Conservation (phyloP, 2,329 filamentous ascomycete species). For the Botrytis elliptica region DNA sequence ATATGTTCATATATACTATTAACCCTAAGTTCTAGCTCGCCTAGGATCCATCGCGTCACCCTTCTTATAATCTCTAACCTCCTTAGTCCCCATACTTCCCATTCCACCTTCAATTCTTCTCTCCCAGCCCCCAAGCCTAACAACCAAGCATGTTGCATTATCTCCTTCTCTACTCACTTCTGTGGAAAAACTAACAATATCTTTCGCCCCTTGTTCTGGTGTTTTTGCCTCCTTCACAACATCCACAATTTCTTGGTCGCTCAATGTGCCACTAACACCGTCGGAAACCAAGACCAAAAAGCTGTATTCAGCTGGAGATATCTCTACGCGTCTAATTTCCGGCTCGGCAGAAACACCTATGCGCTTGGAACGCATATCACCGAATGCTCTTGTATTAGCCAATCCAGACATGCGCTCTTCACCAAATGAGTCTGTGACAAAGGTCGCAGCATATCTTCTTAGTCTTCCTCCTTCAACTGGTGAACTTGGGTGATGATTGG, state of each 20-base stretch:
- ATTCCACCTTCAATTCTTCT: slow-evolving; percentile 77
- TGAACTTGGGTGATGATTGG: slow-evolving; percentile 88
- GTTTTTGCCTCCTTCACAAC: slow-evolving; percentile 91
- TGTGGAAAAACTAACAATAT: slow-evolving; percentile 82
- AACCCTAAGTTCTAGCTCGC: slow-evolving; percentile 47
- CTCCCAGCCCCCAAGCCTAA: slow-evolving; percentile 68
- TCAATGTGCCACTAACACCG: slow-evolving; percentile 80
- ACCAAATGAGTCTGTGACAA: slow-evolving; percentile 94
- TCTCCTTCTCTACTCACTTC: slow-evolving; percentile 66
- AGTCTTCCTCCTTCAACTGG: slow-evolving; percentile 81
- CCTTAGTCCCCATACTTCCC: slow-evolving; percentile 87
- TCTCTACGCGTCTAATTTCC: slow-evolving; percentile 75
- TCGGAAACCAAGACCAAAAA: slow-evolving; percentile 89
- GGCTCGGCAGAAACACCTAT: slow-evolving; percentile 94
- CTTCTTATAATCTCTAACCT: slow-evolving; percentile 80
- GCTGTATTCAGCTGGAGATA: slow-evolving; percentile 79
- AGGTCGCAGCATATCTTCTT: slow-evolving; percentile 79
- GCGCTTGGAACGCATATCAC: slow-evolving; percentile 87
- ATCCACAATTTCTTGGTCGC: slow-evolving; percentile 94
- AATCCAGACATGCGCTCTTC: slow-evolving; percentile 93
- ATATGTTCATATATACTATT: slow-evolving; percentile 3
- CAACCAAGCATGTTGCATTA: slow-evolving; percentile 67
- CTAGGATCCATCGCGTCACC: slow-evolving; percentile 81
- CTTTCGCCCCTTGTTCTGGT: slow-evolving; percentile 77
- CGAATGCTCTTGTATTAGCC: slow-evolving; percentile 91